Evolutionary conservation across 2,329 filamentous ascomycete genomes (phyloP).

Genomic region (Diaporthe sp.): DNA sequence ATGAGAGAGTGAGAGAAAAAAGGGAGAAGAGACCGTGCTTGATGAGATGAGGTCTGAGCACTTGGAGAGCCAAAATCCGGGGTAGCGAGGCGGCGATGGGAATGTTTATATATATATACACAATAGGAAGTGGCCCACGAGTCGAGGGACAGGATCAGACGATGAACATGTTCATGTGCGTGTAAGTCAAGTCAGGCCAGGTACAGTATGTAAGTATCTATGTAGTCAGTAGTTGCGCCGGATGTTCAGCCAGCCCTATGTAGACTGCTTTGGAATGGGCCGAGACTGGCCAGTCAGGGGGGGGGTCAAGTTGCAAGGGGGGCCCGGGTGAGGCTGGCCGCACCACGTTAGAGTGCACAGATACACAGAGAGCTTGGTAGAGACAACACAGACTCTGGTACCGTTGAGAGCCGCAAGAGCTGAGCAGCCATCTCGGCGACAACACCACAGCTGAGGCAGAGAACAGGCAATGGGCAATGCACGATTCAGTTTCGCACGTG

Average conservation of each 20-base stretch:
- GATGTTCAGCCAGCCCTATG: constrained; percentile 5
- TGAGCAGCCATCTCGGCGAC: not conserved
- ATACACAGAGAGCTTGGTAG: not conserved
- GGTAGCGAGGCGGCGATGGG: constrained; percentile 18
- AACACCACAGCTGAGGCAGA: not conserved
- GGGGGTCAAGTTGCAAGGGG: not conserved
- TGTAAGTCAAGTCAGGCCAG: constrained; percentile 6
- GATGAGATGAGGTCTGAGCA: constrained; percentile 22
- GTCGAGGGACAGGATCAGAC: constrained; percentile 17
- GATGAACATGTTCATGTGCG: constrained; percentile 22
- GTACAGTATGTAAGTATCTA: not conserved
- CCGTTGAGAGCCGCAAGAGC: not conserved
- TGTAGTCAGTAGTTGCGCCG: not conserved
- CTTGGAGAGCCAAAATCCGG: constrained; percentile 18
- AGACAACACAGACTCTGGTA: not conserved
- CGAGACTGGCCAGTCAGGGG: not conserved
- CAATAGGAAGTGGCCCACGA: constrained; percentile 6
- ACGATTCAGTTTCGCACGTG: constrained; percentile 29
- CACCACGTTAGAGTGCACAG: constrained; percentile 2
- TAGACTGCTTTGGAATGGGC: not conserved
- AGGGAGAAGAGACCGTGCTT: constrained; percentile 8
- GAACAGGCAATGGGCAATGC: constrained; percentile 9
- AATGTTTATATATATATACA: constrained; percentile 32
- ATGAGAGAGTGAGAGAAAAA: not conserved
- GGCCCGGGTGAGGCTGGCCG: constrained; percentile 9